Percentiles rank a stretch among this genome's conserved stretches.
These are phyloP conservation scores for Anthracocystis walkeri DNA, from an alignment of 1,284 basidiomycete species.

Conservation along the genomic window DNA sequence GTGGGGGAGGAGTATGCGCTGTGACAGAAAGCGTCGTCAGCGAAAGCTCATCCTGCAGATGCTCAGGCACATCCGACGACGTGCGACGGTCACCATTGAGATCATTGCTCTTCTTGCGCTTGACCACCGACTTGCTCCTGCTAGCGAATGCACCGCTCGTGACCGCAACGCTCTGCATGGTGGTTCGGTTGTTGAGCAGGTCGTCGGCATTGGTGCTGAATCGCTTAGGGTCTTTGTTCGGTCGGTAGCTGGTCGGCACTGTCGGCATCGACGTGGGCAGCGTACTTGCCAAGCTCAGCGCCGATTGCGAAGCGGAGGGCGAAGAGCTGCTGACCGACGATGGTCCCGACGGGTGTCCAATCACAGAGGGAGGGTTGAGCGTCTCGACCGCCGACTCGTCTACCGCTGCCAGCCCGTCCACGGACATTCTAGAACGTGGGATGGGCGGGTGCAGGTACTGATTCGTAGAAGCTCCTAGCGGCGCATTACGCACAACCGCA, in stretches of 20 bases:
- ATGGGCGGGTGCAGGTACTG: constrained; percentile 55
- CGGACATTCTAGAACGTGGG: constrained; percentile 45
- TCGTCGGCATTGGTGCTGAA: constrained; percentile 57
- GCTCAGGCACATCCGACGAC: constrained; percentile 54
- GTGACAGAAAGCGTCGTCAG: constrained; percentile 59
- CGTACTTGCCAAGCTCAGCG: constrained; percentile 40
- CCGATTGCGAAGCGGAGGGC: constrained; percentile 51
- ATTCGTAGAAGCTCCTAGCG: constrained; percentile 63
- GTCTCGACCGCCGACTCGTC: constrained; percentile 29
- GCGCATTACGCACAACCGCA: constrained; percentile 58
- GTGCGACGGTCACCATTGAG: constrained; percentile 27
- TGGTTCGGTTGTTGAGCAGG: constrained; percentile 60
- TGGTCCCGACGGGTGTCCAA: constrained; percentile 19
- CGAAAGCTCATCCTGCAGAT: constrained; percentile 57
- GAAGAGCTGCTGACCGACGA: constrained; percentile 39
- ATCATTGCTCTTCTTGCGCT: constrained; percentile 41
- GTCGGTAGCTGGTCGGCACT: constrained; percentile 55
- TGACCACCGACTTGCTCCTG: constrained; percentile 34
- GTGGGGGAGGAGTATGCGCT: constrained; percentile 67
- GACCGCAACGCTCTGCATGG: constrained; percentile 65
- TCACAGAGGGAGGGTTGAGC: constrained; percentile 21
- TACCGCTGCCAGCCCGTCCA: constrained; percentile 23
- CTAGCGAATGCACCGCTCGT: constrained; percentile 52
- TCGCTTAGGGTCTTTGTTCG: constrained; percentile 54
- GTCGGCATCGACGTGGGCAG: constrained; percentile 50